Evolutionary conservation across 805 yeast genomes (phyloP).

Genomic region (Saccharomycopsis amapae): DNA sequence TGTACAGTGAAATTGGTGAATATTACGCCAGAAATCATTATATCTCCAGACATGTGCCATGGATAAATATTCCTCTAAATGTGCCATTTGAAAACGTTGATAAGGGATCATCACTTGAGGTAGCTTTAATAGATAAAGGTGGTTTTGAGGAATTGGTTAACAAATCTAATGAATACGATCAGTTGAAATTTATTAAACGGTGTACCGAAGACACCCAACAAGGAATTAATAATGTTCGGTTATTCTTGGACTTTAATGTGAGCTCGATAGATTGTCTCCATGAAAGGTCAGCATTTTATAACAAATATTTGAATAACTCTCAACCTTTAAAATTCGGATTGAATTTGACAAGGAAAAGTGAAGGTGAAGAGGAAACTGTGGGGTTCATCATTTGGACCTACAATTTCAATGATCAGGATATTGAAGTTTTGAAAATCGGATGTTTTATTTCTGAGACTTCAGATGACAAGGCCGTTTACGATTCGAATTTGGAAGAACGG

Average conservation of each 20-base stretch:
- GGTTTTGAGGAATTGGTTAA: slow-evolving; percentile 29
- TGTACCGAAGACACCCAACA: not conserved
- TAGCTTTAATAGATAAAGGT: slow-evolving; percentile 28
- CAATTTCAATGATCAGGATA: slow-evolving; percentile 31
- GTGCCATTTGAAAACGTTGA: slow-evolving; percentile 18
- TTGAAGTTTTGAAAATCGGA: slow-evolving; percentile 28
- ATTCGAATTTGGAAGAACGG: not conserved
- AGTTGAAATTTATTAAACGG: not conserved
- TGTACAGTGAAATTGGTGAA: slow-evolving; percentile 70
- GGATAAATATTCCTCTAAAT: slow-evolving; percentile 29
- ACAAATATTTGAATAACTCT: slow-evolving; percentile 18
- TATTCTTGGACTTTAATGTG: slow-evolving; percentile 32
- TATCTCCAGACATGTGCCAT: slow-evolving; percentile 33
- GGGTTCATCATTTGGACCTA: slow-evolving; percentile 38
- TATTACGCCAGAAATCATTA: slow-evolving; percentile 63
- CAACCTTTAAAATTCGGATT: slow-evolving; percentile 28
- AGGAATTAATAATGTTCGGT: slow-evolving; percentile 23
- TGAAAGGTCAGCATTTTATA: slow-evolving; percentile 16
- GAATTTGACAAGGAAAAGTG: slow-evolving; percentile 16
- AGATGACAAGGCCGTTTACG: too few relatives aligned
- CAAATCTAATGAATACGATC: not conserved
- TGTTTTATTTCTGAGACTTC: too few relatives aligned
- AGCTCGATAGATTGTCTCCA: slow-evolving; percentile 31
- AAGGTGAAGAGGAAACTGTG: slow-evolving; percentile 22
- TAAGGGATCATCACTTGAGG: too few relatives aligned